Conservation (phyloP, 2,329 filamentous ascomycete genomes). For the Penicillium capsulatum region DNA sequence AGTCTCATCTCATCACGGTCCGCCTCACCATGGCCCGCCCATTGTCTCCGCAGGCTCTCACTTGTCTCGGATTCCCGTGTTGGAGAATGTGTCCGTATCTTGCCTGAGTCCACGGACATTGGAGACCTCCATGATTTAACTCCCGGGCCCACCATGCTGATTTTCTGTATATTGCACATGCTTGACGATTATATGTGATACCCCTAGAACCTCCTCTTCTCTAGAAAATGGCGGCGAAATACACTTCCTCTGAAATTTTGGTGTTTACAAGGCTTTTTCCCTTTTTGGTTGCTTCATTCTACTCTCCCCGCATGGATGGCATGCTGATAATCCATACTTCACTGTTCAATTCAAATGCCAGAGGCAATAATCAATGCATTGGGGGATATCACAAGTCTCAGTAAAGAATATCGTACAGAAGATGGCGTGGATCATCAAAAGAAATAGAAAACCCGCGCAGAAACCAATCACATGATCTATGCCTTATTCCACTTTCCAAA, state of each 20-base stretch:
- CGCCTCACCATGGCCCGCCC: background rate
- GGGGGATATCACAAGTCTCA: slow-evolving; percentile 25
- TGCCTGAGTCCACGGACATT: slow-evolving; percentile 23
- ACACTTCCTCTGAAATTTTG: too few relatives aligned
- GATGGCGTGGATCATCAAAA: slow-evolving; percentile 1
- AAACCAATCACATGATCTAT: slow-evolving; percentile 21
- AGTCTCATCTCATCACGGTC: background rate
- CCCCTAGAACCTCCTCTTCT: slow-evolving; percentile 20
- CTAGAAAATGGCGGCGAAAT: slow-evolving; percentile 6
- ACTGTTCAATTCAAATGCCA: slow-evolving; percentile 1
- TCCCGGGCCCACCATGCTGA: background rate
- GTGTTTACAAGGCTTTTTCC: background rate
- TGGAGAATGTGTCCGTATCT: slow-evolving; percentile 19
- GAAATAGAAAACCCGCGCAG: slow-evolving; percentile 1
- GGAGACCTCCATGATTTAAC: slow-evolving; percentile 21
- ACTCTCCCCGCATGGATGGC: background rate
- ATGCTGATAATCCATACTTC: too few relatives aligned
- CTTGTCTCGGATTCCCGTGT: slow-evolving; percentile 15
- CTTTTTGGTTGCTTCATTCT: background rate
- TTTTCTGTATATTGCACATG: slow-evolving; percentile 6
- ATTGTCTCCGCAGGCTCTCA: slow-evolving; percentile 7
- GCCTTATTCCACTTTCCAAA: slow-evolving; percentile 48
- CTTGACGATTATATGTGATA: slow-evolving; percentile 29
- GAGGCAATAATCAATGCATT: slow-evolving; percentile 21
- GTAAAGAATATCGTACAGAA: slow-evolving; percentile 19